Conservation (phyloP, 495 filamentous ascomycete species). For the Penicillium cinerascens region DNA sequence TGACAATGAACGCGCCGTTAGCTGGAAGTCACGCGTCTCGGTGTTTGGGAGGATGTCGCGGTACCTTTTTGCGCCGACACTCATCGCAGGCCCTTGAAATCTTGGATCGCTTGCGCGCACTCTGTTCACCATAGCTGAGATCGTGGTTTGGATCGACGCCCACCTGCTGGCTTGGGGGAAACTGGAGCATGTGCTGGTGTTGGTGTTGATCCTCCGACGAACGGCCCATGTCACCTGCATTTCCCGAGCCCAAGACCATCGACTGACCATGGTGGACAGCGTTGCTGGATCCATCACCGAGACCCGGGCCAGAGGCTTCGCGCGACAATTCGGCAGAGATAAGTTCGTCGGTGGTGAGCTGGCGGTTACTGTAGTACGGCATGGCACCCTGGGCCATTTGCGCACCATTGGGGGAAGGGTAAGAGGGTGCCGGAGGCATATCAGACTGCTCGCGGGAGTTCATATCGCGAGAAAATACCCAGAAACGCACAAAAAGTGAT, state of each 20-base stretch:
- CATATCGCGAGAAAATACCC: conserved; percentile 26
- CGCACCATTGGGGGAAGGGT: conserved; percentile 47
- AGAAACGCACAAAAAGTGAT: conserved; percentile 8
- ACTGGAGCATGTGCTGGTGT: conserved; percentile 47
- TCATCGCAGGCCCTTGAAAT: conserved; percentile 94
- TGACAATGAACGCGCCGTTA: conserved; percentile 19
- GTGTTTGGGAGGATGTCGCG: conserved; percentile 10
- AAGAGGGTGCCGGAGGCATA: conserved; percentile 47
- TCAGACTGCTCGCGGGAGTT: conserved; percentile 48
- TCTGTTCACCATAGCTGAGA: conserved; percentile 55
- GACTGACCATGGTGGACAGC: conserved; percentile 41
- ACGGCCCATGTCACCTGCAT: conserved; percentile 39
- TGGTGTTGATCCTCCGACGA: conserved; percentile 42
- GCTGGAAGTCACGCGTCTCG: conserved; percentile 13
- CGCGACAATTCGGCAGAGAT: conserved; percentile 46
- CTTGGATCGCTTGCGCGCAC: conserved; percentile 81
- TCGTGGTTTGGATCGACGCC: conserved; percentile 52
- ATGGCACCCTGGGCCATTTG: conserved; percentile 47
- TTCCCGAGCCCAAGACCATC: conserved; percentile 42
- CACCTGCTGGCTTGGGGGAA: conserved; percentile 47
- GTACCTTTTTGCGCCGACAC: conserved; percentile 87
- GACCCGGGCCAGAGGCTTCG: conserved; percentile 40
- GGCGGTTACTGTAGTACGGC: conserved; percentile 45
- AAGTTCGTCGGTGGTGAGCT: conserved; percentile 46
- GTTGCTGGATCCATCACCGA: conserved; percentile 41